Conservation (phyloP, 2,329 filamentous ascomycete species). For the Colletotrichum gloeosporioides region DNA sequence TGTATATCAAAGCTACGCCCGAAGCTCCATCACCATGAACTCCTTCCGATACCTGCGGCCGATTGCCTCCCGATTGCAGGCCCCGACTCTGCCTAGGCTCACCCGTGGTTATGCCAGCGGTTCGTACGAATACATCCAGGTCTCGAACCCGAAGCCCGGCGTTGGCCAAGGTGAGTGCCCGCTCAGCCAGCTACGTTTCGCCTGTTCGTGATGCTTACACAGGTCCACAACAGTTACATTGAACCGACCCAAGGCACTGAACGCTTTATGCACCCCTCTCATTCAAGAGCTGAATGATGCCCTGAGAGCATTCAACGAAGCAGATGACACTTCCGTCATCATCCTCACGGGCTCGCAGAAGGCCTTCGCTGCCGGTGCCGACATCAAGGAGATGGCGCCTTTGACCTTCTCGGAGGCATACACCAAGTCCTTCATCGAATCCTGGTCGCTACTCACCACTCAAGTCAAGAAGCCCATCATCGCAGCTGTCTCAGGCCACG, state of each 20-base stretch:
- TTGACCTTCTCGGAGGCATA: conserved; percentile 90
- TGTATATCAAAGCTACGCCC: neutral
- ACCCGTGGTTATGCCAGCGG: conserved; percentile 57
- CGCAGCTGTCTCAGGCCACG: conserved; percentile 91
- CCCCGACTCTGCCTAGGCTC: conserved; percentile 61
- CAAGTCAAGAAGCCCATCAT: conserved; percentile 93
- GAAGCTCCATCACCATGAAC: conserved; percentile 47
- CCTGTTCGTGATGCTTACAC: neutral
- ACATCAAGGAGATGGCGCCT: conserved; percentile 99
- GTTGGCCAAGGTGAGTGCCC: conserved; percentile 78
- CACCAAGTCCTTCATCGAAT: conserved; percentile 89
- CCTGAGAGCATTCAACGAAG: conserved; percentile 71
- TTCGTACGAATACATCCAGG: conserved; percentile 81
- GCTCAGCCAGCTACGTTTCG: conserved; percentile 9
- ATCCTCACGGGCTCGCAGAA: conserved; percentile 87
- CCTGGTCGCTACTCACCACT: conserved; percentile 86
- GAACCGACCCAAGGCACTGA: conserved; percentile 93
- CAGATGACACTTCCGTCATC: conserved; percentile 75
- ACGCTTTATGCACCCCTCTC: conserved; percentile 89
- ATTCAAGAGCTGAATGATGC: conserved; percentile 89
- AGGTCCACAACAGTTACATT: conserved; percentile 72
- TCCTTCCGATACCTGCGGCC: conserved; percentile 65
- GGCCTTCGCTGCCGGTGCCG: conserved; percentile 93
- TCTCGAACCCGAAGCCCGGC: conserved; percentile 83
- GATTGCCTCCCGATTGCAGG: conserved; percentile 63